Conservation (phyloP, 441 rosid species). For the Eruca vesicaria region DNA sequence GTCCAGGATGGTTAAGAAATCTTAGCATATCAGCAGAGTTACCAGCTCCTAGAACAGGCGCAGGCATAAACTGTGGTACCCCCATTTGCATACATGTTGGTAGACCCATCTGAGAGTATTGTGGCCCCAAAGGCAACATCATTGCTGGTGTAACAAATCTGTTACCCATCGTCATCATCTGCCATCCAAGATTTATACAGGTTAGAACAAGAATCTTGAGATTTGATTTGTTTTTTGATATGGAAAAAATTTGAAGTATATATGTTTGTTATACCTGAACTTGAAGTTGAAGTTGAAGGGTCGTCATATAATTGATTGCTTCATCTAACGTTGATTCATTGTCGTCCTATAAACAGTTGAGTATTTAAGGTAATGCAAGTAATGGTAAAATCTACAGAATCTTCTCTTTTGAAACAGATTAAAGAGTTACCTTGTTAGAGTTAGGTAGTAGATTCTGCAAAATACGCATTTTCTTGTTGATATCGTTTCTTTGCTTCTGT, state of each 20-base stretch:
- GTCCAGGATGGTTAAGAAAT: conserved; percentile 34
- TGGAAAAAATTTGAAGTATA: neutral
- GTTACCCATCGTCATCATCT: conserved; percentile 34
- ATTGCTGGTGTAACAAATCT: conserved; percentile 25
- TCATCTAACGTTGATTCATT: conserved; percentile 19
- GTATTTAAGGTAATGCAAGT: neutral
- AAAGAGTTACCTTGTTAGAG: conserved; percentile 38
- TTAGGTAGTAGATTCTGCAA: conserved; percentile 53
- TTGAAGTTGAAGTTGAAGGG: conserved; percentile 28
- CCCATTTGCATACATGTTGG: conserved; percentile 40
- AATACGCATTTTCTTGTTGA: conserved; percentile 54
- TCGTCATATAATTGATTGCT: conserved; percentile 27
- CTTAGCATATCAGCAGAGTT: conserved; percentile 17
- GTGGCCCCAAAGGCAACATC: conserved; percentile 40
- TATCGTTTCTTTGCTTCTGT: conserved; percentile 47
- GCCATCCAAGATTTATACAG: conserved; percentile 1
- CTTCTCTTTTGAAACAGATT: neutral
- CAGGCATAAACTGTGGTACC: conserved; percentile 32
- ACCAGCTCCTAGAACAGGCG: conserved; percentile 20
- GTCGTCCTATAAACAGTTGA: conserved; percentile 19
- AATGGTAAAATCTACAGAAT: neutral
- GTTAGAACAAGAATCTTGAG: neutral
- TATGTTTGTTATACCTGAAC: conserved; percentile 18
- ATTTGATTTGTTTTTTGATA: too few relatives aligned
- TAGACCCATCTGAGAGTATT: conserved; percentile 38